Evolutionary conservation across 2,329 filamentous ascomycete genomes (phyloP), one percentile per base, ranked within the genome.

Genomic region (Fusarium sublunatum): DNA sequence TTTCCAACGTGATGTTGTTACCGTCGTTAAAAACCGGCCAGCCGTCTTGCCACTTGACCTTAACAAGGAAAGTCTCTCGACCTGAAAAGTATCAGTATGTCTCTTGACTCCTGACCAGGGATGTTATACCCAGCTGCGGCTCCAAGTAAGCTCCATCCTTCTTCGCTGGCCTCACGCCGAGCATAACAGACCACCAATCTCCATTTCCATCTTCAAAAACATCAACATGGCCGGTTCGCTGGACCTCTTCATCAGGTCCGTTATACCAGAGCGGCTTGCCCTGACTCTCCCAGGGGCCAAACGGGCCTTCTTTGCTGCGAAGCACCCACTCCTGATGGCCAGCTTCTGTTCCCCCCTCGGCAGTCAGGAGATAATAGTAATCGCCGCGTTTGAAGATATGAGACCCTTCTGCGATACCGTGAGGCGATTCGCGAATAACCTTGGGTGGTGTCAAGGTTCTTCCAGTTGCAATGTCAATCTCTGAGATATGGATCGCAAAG

Each of bases 251-350:
- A 5, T 78, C 72, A 0, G 76, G 72, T 0, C 79, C 79, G 50
- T 83, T 83, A 13, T 71, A 71, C 69, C 68, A 70, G 4, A 71
- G 39, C 1, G 68, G 61, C 19, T 66, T 66, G 0, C 68, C 67
- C 10, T 70, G 69, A 4, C 75, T 76, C 52, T 82, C 80, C 82
- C 83, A 85, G 1, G 81, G 82, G 0, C 83, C 83, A 8, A 78
- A 75, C 0, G 79, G 78, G 0, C 78, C 74, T 1, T 61, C 64
- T 9, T 71, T 74, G 58, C 79, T 85, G 5, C 83, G 78, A 47
- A 78, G 75, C 0, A 84, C 81, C 78, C 82, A 85, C 56, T 83
- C 81, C 48, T 80, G 79, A 59, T 86, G 83, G 0, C 82, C 82
- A 69, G 64, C 40, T 25, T 71, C 69, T 25, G 69, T 71, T 2